A percentile compares a stretch with the other conserved stretches of the same genome.
These are phyloP conservation scores for Medicago truncatula DNA, from an alignment of 306 rosid species.

Conservation along the genomic window MtrunA17r5.0-ANR NC_053044.1:5364001-5364500, in stretches of 20 bases:
- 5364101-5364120: constrained; percentile 26
- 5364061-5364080: constrained; percentile 52
- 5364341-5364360: not conserved
- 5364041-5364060: constrained; percentile 57
- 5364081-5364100: constrained; percentile 57
- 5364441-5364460: constrained; percentile 1
- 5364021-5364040: constrained; percentile 46
- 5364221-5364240: constrained; percentile 5
- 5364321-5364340: not conserved
- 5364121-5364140: constrained; percentile 3
- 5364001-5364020: constrained; percentile 44
- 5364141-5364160: constrained; percentile 7
- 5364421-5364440: not conserved
- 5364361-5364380: not conserved
- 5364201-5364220: constrained; percentile 20
- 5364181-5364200: not conserved
- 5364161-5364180: not conserved
- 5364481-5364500: constrained; percentile 15
- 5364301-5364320: too few species aligned
- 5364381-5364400: not conserved
- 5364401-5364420: not conserved
- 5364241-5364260: constrained; percentile 22
- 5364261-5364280: too few species aligned
- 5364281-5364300: too few species aligned
- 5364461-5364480: constrained; percentile 11